phyloP scores from a whole-genome alignment of 2,329 filamentous ascomycete genomes.

The Pestalotiopsis fici region DNA sequence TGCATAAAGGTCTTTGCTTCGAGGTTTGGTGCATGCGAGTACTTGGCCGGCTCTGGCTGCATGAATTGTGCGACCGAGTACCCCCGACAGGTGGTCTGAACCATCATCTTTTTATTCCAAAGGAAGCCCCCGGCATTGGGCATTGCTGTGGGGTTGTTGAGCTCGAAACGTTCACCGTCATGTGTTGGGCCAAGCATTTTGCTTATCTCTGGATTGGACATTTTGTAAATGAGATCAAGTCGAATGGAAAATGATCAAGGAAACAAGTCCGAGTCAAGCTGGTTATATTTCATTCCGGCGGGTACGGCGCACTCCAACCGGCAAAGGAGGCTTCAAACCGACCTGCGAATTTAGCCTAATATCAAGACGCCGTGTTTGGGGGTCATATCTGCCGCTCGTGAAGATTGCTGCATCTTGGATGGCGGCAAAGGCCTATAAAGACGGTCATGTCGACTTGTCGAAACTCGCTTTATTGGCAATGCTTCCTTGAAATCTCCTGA shows the following conservation, averaged over 20 bases:
- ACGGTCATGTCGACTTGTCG: too few species aligned
- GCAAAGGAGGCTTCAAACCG: not conserved
- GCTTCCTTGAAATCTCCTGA: too few species aligned
- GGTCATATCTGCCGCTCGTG: not conserved
- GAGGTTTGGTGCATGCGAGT: constrained; percentile 58
- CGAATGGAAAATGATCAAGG: not conserved
- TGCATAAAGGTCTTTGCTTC: constrained; percentile 63
- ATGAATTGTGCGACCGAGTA: constrained; percentile 61
- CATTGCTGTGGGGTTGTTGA: constrained; percentile 55
- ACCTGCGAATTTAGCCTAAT: constrained; percentile 8
- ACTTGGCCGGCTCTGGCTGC: constrained; percentile 62
- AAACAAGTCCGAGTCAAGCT: not conserved
- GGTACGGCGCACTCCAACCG: not conserved
- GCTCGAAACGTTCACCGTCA: constrained; percentile 55
- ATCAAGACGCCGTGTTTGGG: not conserved
- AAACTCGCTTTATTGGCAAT: too few species aligned
- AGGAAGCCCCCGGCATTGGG: constrained; percentile 57
- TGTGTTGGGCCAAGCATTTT: constrained; percentile 31
- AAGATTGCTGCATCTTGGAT: not conserved
- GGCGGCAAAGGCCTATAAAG: too few species aligned
- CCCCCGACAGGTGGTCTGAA: constrained; percentile 59
- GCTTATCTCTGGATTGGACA: not conserved
- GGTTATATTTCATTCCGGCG: too few species aligned
- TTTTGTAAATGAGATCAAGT: not conserved
- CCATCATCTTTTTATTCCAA: constrained; percentile 65